Evolutionary conservation across 257 asterid genomes (phyloP).

Genomic region (Coffea canephora): DNA sequence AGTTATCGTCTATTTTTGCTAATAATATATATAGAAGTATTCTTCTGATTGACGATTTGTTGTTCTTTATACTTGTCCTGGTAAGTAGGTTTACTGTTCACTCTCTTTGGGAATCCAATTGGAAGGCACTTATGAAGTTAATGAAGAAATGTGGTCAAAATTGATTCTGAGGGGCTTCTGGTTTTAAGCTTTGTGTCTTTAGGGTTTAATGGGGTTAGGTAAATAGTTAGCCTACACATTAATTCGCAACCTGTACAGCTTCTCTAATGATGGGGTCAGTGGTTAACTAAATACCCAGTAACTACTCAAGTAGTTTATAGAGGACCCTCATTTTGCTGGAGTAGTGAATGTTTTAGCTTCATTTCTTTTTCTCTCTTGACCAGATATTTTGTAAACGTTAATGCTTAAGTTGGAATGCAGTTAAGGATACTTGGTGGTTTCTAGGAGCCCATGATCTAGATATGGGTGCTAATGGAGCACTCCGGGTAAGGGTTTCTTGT

Average conservation of each 20-base stretch:
- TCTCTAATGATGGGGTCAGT: not conserved
- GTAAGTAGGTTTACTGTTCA: not conserved
- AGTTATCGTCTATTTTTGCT: not conserved
- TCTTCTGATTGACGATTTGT: not conserved
- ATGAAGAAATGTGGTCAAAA: not conserved
- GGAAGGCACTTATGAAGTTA: not conserved
- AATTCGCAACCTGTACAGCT: not conserved
- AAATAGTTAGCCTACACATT: not conserved
- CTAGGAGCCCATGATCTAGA: not conserved
- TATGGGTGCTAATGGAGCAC: not conserved
- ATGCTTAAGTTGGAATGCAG: not conserved
- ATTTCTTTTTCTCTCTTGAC: not conserved
- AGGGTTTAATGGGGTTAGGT: not conserved
- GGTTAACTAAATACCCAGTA: not conserved
- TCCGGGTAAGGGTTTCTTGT: not conserved
- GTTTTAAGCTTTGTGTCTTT: not conserved
- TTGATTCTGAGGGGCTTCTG: not conserved
- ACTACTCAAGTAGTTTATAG: not conserved
- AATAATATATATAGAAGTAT: not conserved
- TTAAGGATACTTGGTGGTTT: not conserved
- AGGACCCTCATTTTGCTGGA: not conserved
- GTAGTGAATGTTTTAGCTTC: not conserved
- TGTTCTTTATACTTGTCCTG: not conserved
- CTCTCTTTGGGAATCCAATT: not conserved
- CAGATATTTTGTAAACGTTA: not conserved